These are phyloP conservation scores for Stereocaulon alpinum DNA, from an alignment of 495 filamentous ascomycete species.

Conservation along the genomic window DNA sequence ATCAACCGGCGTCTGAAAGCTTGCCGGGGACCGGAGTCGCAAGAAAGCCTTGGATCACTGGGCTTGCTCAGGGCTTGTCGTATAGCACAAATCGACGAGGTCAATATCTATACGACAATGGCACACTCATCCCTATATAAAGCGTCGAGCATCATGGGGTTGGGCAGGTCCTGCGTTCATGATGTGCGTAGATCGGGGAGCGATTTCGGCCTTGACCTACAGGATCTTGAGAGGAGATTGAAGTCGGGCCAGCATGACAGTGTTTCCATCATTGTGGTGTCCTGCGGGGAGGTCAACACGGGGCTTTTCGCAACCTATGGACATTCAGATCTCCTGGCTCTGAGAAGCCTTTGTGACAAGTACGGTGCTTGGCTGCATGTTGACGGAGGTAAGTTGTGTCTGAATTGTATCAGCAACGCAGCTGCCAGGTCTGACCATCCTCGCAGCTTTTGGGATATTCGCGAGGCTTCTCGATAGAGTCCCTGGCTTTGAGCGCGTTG, in stretches of 20 bases:
- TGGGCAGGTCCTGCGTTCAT: constrained; percentile 61
- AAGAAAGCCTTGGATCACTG: constrained; percentile 49
- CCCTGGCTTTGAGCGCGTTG: constrained; percentile 50
- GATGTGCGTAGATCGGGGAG: constrained; percentile 42
- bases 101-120: constrained; percentile 71
- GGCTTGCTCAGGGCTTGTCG: constrained; percentile 60
- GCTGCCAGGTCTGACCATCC: constrained; percentile 8
- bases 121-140: constrained; percentile 77
- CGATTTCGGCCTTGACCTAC: constrained; percentile 58
- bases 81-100: constrained; percentile 47
- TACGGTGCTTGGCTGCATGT: constrained; percentile 83
- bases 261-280: constrained; percentile 66
- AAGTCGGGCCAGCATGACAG: constrained; percentile 31
- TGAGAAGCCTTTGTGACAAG: constrained; percentile 60
- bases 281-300: constrained; percentile 85
- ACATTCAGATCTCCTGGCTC: constrained; percentile 45
- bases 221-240: constrained; percentile 45
- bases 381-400: constrained; percentile 50
- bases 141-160: constrained; percentile 68
- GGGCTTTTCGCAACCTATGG: constrained; percentile 64
- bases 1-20: constrained; percentile 33
- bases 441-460: constrained; percentile 70
- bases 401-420: too few relatives aligned
- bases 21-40: constrained; percentile 13
- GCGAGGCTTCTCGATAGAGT: constrained; percentile 50